Percentiles rank a stretch among this genome's conserved stretches.
phyloP scores from a whole-genome alignment of 2,329 filamentous ascomycete species.

The Alternaria viburni region DNA sequence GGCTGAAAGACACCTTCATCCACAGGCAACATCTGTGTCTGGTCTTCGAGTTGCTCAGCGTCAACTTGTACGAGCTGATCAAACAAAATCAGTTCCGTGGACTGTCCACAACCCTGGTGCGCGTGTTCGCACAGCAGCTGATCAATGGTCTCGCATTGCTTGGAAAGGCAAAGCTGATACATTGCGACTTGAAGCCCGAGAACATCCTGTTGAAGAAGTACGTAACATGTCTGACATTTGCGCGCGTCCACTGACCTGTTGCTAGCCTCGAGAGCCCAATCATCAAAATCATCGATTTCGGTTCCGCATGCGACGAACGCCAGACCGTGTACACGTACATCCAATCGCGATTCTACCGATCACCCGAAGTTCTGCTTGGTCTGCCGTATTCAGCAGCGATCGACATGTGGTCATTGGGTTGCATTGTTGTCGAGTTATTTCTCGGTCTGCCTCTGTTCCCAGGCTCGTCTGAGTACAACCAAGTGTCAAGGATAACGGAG shows the following conservation, averaged over 20 bases:
- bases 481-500: constrained; percentile 94
- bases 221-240: constrained; percentile 28
- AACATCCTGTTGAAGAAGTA: constrained; percentile 96
- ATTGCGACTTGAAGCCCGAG: constrained; percentile 97
- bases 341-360: constrained; percentile 96
- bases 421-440: constrained; percentile 97
- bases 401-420: constrained; percentile 99
- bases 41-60: constrained; percentile 94
- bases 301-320: constrained; percentile 95
- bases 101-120: constrained; percentile 92
- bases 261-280: constrained; percentile 88
- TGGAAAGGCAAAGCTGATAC: constrained; percentile 95
- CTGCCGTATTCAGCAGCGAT: constrained; percentile 97
- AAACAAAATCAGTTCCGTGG: constrained; percentile 99
- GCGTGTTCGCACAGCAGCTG: constrained; percentile 96
- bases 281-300: constrained; percentile 99
- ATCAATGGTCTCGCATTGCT: constrained; percentile 89
- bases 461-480: constrained; percentile 97
- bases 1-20: constrained; percentile 97
- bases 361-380: constrained; percentile 92
- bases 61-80: constrained; percentile 98
- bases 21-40: constrained; percentile 96
- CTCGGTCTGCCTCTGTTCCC: constrained; percentile 93
- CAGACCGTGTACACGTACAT: constrained; percentile 99
- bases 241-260: constrained; percentile 15